Evolutionary conservation across 257 asterid species (phyloP).

Genomic region (Leptodermis oblonga): DNA sequence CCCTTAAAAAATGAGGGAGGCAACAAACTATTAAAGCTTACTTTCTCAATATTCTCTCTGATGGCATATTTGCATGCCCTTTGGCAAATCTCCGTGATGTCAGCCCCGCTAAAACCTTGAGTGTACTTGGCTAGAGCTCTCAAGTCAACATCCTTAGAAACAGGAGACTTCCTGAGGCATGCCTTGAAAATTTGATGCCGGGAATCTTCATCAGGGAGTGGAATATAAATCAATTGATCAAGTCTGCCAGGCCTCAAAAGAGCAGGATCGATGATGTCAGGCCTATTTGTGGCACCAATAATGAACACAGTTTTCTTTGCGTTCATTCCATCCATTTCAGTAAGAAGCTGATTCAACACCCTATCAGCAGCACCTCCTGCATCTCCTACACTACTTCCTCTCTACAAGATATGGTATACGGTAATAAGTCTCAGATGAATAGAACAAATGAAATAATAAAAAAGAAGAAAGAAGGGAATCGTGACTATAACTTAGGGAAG

Average conservation of each 20-base stretch:
- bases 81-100: conserved; percentile 85
- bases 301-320: conserved; percentile 90
- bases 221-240: conserved; percentile 85
- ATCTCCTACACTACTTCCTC: conserved; percentile 83
- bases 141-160: conserved; percentile 71
- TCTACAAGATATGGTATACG: conserved; percentile 32
- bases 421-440: background rate
- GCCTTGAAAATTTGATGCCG: conserved; percentile 82
- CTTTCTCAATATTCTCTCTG: conserved; percentile 87
- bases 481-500: background rate
- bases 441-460: background rate
- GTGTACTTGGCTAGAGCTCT: conserved; percentile 81
- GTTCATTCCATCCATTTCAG: conserved; percentile 93
- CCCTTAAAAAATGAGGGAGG: background rate
- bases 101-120: conserved; percentile 94
- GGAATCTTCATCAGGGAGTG: conserved; percentile 84
- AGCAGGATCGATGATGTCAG: conserved; percentile 87
- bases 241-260: conserved; percentile 90
- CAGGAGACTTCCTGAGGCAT: conserved; percentile 74
- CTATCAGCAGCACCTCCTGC: conserved; percentile 95
- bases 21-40: conserved; percentile 17
- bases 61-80: conserved; percentile 91
- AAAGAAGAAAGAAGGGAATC: background rate
- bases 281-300: conserved; percentile 86
- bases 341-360: conserved; percentile 81